A percentile compares a stretch with the other conserved stretches of the same genome.
Conservation (phyloP, 345 rosid species). For the Ricinus communis region DNA sequence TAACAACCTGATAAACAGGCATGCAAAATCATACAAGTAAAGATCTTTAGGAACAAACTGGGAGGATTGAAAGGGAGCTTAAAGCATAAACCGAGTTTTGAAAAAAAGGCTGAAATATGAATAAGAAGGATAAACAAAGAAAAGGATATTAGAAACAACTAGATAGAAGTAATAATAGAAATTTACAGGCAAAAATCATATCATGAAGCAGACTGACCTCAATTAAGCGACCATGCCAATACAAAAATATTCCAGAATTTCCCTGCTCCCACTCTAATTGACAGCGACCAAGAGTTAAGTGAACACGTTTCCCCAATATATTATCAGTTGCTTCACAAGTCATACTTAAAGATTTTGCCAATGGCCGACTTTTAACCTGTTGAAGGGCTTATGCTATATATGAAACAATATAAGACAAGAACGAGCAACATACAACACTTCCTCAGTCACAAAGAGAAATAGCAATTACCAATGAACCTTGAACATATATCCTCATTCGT, state of each 20-base stretch:
- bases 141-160: background rate
- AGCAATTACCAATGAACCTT: conserved; percentile 36
- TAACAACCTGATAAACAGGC: background rate
- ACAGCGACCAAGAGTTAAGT: conserved; percentile 35
- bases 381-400: conserved; percentile 4
- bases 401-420: conserved; percentile 6
- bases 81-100: background rate
- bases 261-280: conserved; percentile 41
- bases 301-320: conserved; percentile 29
- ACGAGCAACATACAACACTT: background rate
- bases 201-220: conserved; percentile 22
- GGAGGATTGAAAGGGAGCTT: background rate
- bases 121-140: background rate
- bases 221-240: conserved; percentile 42
- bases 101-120: background rate
- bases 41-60: background rate
- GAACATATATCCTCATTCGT: conserved; percentile 37
- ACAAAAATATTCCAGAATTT: conserved; percentile 38
- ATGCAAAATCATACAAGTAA: background rate
- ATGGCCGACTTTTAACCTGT: conserved; percentile 35
- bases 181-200: background rate
- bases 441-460: background rate
- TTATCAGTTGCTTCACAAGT: conserved; percentile 18
- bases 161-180: background rate
- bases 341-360: conserved; percentile 27